Percentiles rank a stretch among this genome's conserved stretches.
Evolutionary conservation across 78 protist species (phyloP).

Genomic region (Cavenderia fasciculata): DNA sequence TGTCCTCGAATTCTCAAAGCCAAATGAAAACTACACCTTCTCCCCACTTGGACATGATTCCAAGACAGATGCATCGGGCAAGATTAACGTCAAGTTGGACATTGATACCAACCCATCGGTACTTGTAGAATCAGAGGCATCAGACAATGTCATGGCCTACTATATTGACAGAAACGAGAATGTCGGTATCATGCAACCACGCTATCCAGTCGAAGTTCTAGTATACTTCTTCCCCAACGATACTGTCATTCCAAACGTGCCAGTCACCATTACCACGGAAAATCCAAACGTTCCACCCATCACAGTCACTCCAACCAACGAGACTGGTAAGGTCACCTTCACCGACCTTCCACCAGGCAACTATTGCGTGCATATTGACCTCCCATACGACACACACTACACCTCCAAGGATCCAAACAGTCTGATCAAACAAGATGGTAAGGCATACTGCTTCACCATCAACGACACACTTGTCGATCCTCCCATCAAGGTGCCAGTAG

Average conservation of each 20-base stretch:
- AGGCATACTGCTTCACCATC: background rate
- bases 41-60: no score
- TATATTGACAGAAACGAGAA: background rate
- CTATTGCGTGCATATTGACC: constrained; percentile 4
- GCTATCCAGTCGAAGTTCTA: no score
- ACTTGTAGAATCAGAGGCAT: no score
- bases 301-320: no score
- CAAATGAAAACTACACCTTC: background rate
- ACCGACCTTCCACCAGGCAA: constrained; percentile 21
- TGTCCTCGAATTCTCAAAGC: background rate
- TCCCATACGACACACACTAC: background rate
- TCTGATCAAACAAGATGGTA: background rate
- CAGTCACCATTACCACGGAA: no score
- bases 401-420: background rate
- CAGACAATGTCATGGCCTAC: background rate
- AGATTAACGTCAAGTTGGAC: no score
- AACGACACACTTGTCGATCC: background rate
- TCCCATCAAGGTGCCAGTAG: background rate
- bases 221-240: no score
- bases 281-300: background rate
- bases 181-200: no score
- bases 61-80: no score
- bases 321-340: no score
- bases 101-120: no score
- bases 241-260: no score